These are phyloP conservation scores for Neurospora sp. DNA, from an alignment of 495 filamentous ascomycete genomes.

Conservation along the genomic window DNA sequence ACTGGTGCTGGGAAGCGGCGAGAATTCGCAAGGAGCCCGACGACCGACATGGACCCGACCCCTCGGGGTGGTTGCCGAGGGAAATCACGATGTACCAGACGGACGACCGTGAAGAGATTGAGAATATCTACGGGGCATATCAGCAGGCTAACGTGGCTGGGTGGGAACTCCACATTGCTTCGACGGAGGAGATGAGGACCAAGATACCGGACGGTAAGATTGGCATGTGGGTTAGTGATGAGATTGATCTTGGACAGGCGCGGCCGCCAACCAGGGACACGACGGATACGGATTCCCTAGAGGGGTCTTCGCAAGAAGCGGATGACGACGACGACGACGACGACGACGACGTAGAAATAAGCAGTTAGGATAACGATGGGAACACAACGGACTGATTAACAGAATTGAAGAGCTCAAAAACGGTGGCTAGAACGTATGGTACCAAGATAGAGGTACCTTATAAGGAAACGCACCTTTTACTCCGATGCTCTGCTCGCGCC, in stretches of 20 bases:
- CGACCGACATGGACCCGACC: no score
- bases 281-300: not conserved
- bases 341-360: not conserved
- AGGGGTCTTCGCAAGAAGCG: not conserved
- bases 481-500: not conserved
- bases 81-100: not conserved
- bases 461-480: not conserved
- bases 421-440: not conserved
- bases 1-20: not conserved
- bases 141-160: not conserved
- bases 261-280: not conserved
- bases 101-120: not conserved
- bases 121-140: not conserved
- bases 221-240: not conserved
- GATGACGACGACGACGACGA: not conserved
- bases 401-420: not conserved
- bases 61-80: no score
- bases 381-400: not conserved
- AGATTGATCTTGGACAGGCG: not conserved
- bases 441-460: not conserved
- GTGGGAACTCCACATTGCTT: not conserved
- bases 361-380: not conserved
- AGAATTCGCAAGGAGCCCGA: not conserved
- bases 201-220: not conserved
- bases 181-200: not conserved